These are phyloP conservation scores for Eutrema salsugineum DNA, from an alignment of 441 rosid species.

Conservation along the genomic window DNA sequence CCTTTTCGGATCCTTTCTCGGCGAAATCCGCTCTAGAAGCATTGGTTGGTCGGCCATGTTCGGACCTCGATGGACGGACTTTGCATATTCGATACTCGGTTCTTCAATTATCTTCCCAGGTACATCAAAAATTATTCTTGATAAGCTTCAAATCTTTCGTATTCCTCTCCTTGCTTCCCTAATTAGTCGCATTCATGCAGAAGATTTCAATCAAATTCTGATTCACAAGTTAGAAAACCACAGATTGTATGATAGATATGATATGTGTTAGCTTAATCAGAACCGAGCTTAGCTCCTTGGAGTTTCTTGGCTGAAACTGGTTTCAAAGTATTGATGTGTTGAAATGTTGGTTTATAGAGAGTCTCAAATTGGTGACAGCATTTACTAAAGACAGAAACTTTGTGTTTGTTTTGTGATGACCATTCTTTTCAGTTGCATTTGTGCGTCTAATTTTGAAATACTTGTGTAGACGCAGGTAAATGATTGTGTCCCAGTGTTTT, in stretches of 20 bases:
- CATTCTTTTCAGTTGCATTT: neutral
- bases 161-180: neutral
- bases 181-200: neutral
- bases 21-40: slow-evolving; percentile 65
- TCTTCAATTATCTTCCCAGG: slow-evolving; percentile 40
- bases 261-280: no score
- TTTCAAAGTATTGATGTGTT: slow-evolving; percentile 7
- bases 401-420: neutral
- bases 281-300: no score
- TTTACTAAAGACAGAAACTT: slow-evolving; percentile 1
- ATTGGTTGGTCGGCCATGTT: slow-evolving; percentile 53
- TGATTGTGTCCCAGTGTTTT: slow-evolving; percentile 48
- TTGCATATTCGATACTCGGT: slow-evolving; percentile 75
- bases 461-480: slow-evolving; percentile 35
- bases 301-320: neutral
- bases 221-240: neutral
- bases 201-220: neutral
- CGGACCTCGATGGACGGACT: slow-evolving; percentile 59
- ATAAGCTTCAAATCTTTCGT: neutral
- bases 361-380: neutral
- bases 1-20: slow-evolving; percentile 40
- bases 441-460: neutral
- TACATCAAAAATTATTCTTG: neutral
- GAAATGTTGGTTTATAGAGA: neutral
- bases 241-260: neutral